These are phyloP conservation scores for Posidonia oceanica DNA, from an alignment of 116 monocot genomes.

Conservation along the genomic window DNA sequence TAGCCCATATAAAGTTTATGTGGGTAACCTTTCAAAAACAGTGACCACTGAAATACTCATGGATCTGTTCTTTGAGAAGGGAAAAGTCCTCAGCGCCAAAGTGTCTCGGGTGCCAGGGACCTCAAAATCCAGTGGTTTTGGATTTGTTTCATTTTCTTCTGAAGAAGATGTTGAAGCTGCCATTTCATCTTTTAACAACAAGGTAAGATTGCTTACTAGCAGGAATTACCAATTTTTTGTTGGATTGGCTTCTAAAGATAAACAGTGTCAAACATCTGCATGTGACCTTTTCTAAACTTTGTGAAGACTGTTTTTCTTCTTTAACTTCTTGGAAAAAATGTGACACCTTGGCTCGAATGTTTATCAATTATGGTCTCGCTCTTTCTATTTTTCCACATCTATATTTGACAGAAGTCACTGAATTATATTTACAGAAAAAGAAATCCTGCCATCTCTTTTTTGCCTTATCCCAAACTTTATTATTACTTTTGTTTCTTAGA, in stretches of 20 bases:
- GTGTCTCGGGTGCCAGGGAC: conserved; percentile 74
- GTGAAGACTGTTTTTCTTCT: no score
- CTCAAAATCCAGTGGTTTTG: conserved; percentile 89
- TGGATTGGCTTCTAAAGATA: no score
- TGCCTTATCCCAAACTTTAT: not conserved
- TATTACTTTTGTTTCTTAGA: not conserved
- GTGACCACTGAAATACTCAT: conserved; percentile 67
- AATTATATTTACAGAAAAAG: no score
- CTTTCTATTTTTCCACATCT: no score
- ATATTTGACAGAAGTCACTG: no score
- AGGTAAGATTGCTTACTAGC: conserved; percentile 27
- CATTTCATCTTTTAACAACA: conserved; percentile 62
- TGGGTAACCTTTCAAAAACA: conserved; percentile 81
- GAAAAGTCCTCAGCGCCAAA: conserved; percentile 67
- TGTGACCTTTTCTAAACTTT: no score
- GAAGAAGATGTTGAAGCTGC: conserved; percentile 80
- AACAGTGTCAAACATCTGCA: no score
- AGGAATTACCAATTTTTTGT: not conserved
- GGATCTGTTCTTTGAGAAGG: conserved; percentile 79
- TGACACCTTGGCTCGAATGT: not conserved
- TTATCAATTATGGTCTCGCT: no score
- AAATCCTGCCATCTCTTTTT: no score
- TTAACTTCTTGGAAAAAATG: no score
- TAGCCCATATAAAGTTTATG: conserved; percentile 90
- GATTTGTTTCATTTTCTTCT: conserved; percentile 82